Evolutionary conservation across 73 alveolate genomes (phyloP), one percentile per base, ranked within the genome.

Genomic region (Durusdinium trenchii): DNA sequence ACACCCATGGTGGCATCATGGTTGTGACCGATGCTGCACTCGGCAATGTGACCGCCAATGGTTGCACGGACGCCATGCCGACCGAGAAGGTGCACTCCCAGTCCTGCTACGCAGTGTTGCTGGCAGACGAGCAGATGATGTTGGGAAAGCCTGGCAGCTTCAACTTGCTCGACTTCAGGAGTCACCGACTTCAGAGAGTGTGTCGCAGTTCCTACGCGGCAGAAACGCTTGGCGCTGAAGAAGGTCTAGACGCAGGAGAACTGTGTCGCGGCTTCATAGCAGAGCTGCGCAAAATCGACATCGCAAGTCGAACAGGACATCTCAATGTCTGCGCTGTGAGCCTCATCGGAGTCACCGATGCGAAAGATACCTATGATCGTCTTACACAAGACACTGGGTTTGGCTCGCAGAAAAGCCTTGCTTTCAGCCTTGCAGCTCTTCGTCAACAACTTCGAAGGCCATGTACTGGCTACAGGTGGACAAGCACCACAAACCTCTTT

Each of bases 161-260:
- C 75, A 89, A 89, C 86, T 1, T 89, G 35, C 0, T 89, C 43
- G 86, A 89, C 71, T 40, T 48, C 43, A 46, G 96, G 5, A 2
- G 40, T 0, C 95, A 57, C 83, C 48, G 57, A 35, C 10, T 86
- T 7, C 43, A 60, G 47, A 20, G 95, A 32, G 82, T 86, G n/a
- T 42, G 95, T 51, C 60, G 95, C 4, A 57, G 83, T 45, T 86
- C 95, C 42, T 86, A 86, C 64, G 43, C 95, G 7, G 82, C 95
- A 0, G 95, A 86, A n/a, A 40, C 82, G 57, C 46, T 86, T 10
- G 69, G 78, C 0, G 95, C 76, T 0, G 95, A 86, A 28, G 95
- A 86, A 43, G 95, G 82, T 10, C 45, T 86, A 45, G 95, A 60
- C 62, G 0, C 67, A 26, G 85, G 52, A n/a, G 84, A 62, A 40